Conservation (phyloP, 352 stramenopile species). For the Globisporangium uncinulatum region DNA sequence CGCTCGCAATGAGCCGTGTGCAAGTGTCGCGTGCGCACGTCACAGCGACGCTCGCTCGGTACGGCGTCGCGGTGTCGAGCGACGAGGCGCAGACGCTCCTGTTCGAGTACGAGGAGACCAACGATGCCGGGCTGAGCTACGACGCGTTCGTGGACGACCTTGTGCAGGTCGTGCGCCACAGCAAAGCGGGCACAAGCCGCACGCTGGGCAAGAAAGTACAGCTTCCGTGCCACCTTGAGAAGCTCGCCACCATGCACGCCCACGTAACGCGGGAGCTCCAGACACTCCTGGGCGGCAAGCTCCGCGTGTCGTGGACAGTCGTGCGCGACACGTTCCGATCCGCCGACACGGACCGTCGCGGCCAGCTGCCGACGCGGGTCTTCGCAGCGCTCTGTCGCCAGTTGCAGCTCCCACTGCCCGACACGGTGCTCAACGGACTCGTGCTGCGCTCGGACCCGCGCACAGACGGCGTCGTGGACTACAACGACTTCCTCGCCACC, state of each 20-base stretch:
- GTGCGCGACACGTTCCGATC: conserved; percentile 50
- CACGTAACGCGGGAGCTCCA: conserved; percentile 40
- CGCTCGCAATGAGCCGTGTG: conserved; percentile 38
- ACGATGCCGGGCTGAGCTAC: conserved; percentile 52
- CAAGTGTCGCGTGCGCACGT: conserved; percentile 39
- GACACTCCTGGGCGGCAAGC: conserved; percentile 29
- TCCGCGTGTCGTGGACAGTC: conserved; percentile 44
- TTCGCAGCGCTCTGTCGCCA: conserved; percentile 36
- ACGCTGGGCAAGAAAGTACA: conserved; percentile 53
- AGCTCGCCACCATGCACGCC: conserved; percentile 42
- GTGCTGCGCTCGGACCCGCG: conserved; percentile 21
- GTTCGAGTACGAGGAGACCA: conserved; percentile 78
- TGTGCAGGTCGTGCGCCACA: conserved; percentile 40
- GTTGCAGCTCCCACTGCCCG: conserved; percentile 27
- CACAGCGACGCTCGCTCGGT: conserved; percentile 36
- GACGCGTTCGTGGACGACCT: conserved; percentile 58
- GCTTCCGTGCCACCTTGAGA: conserved; percentile 40
- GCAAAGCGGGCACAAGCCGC: conserved; percentile 27
- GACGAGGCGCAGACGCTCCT: conserved; percentile 55
- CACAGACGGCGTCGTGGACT: conserved; percentile 33
- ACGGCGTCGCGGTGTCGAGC: conserved; percentile 39
- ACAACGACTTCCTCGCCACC: conserved; percentile 54
- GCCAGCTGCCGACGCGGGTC: conserved; percentile 26
- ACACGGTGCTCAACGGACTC: conserved; percentile 34
- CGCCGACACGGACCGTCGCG: conserved; percentile 28